Base-by-base conservation (phyloP, 148 eudicot genomes). In the Diospyros kaki region DNA sequence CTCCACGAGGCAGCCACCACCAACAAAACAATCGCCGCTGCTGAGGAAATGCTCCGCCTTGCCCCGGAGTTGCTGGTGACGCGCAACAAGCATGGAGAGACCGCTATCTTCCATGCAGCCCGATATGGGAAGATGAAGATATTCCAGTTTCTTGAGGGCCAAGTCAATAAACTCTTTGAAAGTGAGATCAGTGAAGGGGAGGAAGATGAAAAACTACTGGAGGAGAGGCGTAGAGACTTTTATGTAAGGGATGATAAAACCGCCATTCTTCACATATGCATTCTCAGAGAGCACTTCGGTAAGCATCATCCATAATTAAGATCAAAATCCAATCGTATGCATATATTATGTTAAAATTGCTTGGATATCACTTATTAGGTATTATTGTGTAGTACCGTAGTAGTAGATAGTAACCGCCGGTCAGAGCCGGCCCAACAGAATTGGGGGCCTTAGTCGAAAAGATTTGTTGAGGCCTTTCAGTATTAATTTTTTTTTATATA, bases 1-100 rank as follows among this genome's bases (percentile, higher is more conserved):
- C 73, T 76, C 54, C 78, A 76, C 15, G 78, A 76, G 72, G 72
- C 78, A 10, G 46, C 66, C 58, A 76, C 73, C 15, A 56, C 63
- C 56, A 40, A 68, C 56, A 46, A 1, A 40, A n/a, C 59, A 48
- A 59, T 76, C 14, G 12, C n/a, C 4, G 78, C 65, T 40, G 78
- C 73, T 0, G 6, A 8, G 66, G 9, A 58, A 69, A 68, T 76
- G 58, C 43, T 76, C 1, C 38, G 39, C 13, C 44, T 13, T 55
- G 73, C 78, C 12, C 78, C 73, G 3, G 17, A 38, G 28, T 15
- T 76, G 78, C 58, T 76, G 6, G 8, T 2, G 10, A 48, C 46
- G 12, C 18, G 10, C 56, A 76, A 76, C 73, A 2, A 3, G 12
- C 11, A 9, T 17, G 73, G 46, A 1, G 67, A 6, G 38, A 76